Conservation (phyloP, 169 alveolate species). For the Plasmodium gaboni region DNA sequence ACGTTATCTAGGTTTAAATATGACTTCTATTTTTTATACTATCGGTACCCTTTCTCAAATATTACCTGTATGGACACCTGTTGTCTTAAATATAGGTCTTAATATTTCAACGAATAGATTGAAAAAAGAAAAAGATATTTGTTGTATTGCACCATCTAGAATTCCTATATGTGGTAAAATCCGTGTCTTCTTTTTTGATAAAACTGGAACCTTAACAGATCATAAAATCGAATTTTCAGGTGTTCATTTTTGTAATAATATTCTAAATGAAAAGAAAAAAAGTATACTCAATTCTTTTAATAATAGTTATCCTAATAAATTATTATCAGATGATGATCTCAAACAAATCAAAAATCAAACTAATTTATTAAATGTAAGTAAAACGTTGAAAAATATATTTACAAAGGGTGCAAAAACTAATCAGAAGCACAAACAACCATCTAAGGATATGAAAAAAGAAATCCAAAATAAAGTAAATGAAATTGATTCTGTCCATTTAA, state of each 20-base stretch:
- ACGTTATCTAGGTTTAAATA: slow-evolving; percentile 84
- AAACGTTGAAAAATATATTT: too few species aligned
- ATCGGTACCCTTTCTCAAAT: slow-evolving; percentile 89
- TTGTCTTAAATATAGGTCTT: slow-evolving; percentile 94
- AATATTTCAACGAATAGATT: slow-evolving; percentile 94
- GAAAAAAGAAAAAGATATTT: slow-evolving; percentile 88
- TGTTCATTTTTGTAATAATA: slow-evolving; percentile 68
- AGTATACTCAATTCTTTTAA: not conserved
- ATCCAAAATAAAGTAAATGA: too few species aligned
- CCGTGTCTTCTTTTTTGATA: slow-evolving; percentile 95
- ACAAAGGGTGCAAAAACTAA: not conserved
- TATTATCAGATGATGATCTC: too few species aligned
- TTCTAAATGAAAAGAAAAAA: slow-evolving; percentile 25
- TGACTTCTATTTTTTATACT: slow-evolving; percentile 89
- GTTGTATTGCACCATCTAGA: slow-evolving; percentile 96
- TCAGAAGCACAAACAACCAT: not conserved
- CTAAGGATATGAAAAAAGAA: too few species aligned
- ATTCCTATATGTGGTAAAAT: slow-evolving; percentile 97
- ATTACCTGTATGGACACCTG: slow-evolving; percentile 97
- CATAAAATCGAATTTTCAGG: slow-evolving; percentile 92
- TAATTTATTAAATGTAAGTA: too few species aligned
- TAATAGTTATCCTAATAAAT: not conserved
- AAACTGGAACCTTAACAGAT: slow-evolving; percentile 98
- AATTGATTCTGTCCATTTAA: too few species aligned
- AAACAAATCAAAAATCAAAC: not conserved